Evolutionary conservation across 495 filamentous ascomycete genomes (phyloP).

Genomic region (Articulospora tetracladia): DNA sequence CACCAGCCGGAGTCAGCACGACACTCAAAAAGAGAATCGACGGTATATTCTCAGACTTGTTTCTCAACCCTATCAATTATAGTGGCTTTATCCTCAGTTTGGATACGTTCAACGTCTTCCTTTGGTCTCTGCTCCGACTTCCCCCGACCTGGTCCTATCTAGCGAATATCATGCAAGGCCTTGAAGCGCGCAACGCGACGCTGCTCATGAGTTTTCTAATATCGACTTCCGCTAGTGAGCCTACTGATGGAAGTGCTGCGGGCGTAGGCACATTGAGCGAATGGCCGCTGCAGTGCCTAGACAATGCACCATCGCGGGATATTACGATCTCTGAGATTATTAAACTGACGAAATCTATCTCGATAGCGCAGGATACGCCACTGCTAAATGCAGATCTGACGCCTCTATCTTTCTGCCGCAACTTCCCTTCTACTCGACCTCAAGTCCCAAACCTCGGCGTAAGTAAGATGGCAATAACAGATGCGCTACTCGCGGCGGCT

Average conservation of each 20-base stretch:
- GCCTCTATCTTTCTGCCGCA: not conserved
- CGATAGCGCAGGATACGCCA: not conserved
- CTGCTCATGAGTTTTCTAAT: not conserved
- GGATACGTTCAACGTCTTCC: not conserved
- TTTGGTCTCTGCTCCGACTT: slow-evolving; percentile 1
- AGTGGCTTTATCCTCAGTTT: not conserved
- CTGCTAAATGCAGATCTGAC: not conserved
- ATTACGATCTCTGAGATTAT: not conserved
- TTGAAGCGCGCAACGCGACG: slow-evolving; percentile 1
- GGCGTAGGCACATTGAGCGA: not conserved
- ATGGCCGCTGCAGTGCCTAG: not conserved
- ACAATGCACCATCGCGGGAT: not conserved
- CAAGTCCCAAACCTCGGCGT: not conserved
- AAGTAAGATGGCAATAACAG: not conserved
- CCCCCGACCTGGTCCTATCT: not conserved
- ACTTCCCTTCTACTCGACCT: not conserved
- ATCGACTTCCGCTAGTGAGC: not conserved
- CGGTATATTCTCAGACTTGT: not conserved
- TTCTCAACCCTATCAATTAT: not conserved
- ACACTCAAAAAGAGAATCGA: not conserved
- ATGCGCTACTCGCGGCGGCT: not conserved
- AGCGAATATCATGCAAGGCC: not conserved
- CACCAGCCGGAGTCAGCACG: not conserved
- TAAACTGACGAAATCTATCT: not conserved
- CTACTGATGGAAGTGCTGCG: not conserved